Percentiles rank a stretch among this genome's conserved stretches.
phyloP scores from a whole-genome alignment of 495 filamentous ascomycete genomes.

The Penicillium antarcticum region DNA sequence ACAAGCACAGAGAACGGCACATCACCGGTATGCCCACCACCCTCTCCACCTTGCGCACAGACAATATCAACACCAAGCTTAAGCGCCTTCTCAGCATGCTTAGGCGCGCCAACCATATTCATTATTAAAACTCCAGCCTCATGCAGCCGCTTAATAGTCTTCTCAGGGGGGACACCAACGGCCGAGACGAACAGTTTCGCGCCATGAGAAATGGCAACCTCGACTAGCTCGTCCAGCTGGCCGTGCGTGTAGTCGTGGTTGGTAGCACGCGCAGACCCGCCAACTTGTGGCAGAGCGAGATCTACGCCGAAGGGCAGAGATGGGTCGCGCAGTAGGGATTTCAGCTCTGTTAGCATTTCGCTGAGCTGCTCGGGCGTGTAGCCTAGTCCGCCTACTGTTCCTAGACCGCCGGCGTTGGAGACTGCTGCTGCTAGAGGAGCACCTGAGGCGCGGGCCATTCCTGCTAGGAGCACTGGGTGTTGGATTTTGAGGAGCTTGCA shows the following conservation, averaged over 20 bases:
- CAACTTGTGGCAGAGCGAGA: slow-evolving; percentile 81
- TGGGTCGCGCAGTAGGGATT: slow-evolving; percentile 59
- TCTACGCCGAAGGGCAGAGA: slow-evolving; percentile 82
- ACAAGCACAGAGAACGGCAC: slow-evolving; percentile 69
- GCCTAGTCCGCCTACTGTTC: slow-evolving; percentile 78
- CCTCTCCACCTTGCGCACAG: slow-evolving; percentile 78
- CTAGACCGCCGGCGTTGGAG: slow-evolving; percentile 83
- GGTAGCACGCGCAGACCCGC: slow-evolving; percentile 72
- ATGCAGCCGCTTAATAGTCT: slow-evolving; percentile 68
- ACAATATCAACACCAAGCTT: slow-evolving; percentile 79
- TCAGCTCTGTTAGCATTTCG: slow-evolving; percentile 78
- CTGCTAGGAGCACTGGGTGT: slow-evolving; percentile 82
- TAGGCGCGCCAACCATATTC: slow-evolving; percentile 96
- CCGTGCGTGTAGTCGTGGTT: slow-evolving; percentile 92
- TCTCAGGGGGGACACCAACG: slow-evolving; percentile 73
- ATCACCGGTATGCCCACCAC: slow-evolving; percentile 75
- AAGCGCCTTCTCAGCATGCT: slow-evolving; percentile 80
- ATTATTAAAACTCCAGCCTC: slow-evolving; percentile 73
- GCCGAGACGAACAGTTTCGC: slow-evolving; percentile 80
- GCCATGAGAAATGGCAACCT: slow-evolving; percentile 72
- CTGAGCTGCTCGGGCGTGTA: slow-evolving; percentile 80
- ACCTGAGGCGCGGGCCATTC: slow-evolving; percentile 81
- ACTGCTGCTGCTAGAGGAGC: slow-evolving; percentile 80
- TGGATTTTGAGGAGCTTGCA: slow-evolving; percentile 69
- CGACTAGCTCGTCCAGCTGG: slow-evolving; percentile 76